A percentile compares a stretch with the other conserved stretches of the same genome.
Conservation (phyloP, 345 rosid species). For the Clarkia xantiana region DNA sequence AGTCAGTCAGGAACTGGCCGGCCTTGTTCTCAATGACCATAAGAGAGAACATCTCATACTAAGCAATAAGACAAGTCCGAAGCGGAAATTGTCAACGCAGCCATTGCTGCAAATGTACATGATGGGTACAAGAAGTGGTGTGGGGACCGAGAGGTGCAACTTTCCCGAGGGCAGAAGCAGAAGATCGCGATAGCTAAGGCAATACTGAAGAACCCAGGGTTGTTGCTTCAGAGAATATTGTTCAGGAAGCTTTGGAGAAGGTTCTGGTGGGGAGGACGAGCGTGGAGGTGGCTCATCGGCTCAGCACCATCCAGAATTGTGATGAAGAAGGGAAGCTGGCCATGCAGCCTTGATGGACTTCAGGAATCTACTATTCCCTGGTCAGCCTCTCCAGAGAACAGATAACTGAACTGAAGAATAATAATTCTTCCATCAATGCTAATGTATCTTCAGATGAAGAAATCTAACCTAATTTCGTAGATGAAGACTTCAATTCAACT, state of each 20-base stretch:
- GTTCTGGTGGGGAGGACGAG: slow-evolving; percentile 62
- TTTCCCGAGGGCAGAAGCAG: slow-evolving; percentile 67
- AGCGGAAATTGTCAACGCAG: slow-evolving; percentile 37
- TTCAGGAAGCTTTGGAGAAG: slow-evolving; percentile 48
- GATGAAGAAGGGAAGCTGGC: slow-evolving; percentile 59
- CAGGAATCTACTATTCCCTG: slow-evolving; percentile 47
- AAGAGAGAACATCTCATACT: slow-evolving; percentile 46
- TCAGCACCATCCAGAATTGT: slow-evolving; percentile 50
- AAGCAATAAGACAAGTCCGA: slow-evolving; percentile 22
- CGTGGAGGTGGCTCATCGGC: slow-evolving; percentile 57
- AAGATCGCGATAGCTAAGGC: slow-evolving; percentile 57
- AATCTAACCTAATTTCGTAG: no score
- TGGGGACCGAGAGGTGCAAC: slow-evolving; percentile 48
- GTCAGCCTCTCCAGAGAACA: slow-evolving; percentile 37
- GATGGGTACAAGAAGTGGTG: slow-evolving; percentile 50
- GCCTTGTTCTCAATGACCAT: slow-evolving; percentile 45
- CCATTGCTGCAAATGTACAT: slow-evolving; percentile 52
- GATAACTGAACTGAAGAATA: no score
- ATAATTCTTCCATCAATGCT: no score
- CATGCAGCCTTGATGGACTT: slow-evolving; percentile 36
- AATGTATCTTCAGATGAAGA: no score
- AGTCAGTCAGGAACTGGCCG: slow-evolving; percentile 78
- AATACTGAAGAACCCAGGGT: slow-evolving; percentile 33
- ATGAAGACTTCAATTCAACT: no score
- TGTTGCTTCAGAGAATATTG: slow-evolving; percentile 41